Conservation (phyloP, 2,329 filamentous ascomycete species). For the Tympanopsis confertula region DNA sequence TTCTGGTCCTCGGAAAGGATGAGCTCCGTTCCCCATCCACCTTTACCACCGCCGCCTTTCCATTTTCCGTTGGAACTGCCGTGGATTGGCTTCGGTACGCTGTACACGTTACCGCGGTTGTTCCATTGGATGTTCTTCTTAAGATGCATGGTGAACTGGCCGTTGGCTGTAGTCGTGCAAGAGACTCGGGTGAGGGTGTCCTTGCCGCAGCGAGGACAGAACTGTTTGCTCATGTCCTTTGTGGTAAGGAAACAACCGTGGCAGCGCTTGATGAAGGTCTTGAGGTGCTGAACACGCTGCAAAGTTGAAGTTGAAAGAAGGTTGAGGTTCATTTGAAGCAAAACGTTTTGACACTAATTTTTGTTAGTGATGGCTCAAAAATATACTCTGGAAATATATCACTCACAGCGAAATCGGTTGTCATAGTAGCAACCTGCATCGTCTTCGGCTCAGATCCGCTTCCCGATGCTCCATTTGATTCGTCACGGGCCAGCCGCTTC, state of each 20-base stretch:
- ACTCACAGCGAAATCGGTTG: slow-evolving; percentile 83
- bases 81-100: slow-evolving; percentile 78
- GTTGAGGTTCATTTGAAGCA: slow-evolving; percentile 87
- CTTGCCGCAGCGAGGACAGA: slow-evolving; percentile 85
- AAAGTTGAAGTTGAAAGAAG: slow-evolving; percentile 64
- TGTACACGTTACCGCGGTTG: slow-evolving; percentile 81
- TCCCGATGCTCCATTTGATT: slow-evolving; percentile 27
- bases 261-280: slow-evolving; percentile 82
- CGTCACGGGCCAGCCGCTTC: slow-evolving; percentile 65
- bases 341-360: slow-evolving; percentile 61
- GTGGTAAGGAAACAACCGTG: slow-evolving; percentile 84
- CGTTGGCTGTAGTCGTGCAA: slow-evolving; percentile 71
- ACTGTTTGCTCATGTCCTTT: slow-evolving; percentile 77
- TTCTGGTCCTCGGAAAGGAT: slow-evolving; percentile 93
- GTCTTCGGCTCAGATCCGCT: slow-evolving; percentile 42
- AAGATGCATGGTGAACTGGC: slow-evolving; percentile 74
- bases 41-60: slow-evolving; percentile 63
- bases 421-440: slow-evolving; percentile 83
- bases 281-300: slow-evolving; percentile 70
- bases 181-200: slow-evolving; percentile 73
- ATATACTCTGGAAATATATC: neutral
- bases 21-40: slow-evolving; percentile 73
- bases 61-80: slow-evolving; percentile 68
- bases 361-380: neutral
- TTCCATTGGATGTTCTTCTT: slow-evolving; percentile 97